Percentiles rank a stretch among this genome's conserved stretches.
phyloP scores from a whole-genome alignment of 345 rosid genomes.

The Aegle marmelos region DNA sequence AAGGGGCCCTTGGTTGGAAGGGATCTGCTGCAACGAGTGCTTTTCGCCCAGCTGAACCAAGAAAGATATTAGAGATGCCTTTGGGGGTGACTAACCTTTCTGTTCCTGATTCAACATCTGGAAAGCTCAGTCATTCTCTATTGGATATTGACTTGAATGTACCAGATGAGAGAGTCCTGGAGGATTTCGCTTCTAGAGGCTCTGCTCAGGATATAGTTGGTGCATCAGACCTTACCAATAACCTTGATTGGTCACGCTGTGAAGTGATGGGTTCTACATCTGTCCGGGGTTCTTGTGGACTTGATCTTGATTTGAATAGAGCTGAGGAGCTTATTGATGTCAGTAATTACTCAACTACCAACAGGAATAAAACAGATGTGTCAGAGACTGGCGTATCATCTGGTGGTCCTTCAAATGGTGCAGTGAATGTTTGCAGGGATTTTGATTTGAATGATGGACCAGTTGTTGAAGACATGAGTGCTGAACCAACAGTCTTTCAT shows the following conservation, averaged over 20 bases:
- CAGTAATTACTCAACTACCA: conserved; percentile 32
- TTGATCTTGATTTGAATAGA: conserved; percentile 83
- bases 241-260: conserved; percentile 25
- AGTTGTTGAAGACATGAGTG: conserved; percentile 44
- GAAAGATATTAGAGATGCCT: conserved; percentile 50
- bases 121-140: conserved; percentile 44
- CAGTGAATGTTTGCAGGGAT: conserved; percentile 44
- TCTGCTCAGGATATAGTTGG: conserved; percentile 33
- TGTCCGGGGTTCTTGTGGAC: conserved; percentile 52
- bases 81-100: conserved; percentile 26
- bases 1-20: conserved; percentile 84
- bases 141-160: conserved; percentile 86
- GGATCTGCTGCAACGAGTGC: conserved; percentile 99
- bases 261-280: conserved; percentile 30
- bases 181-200: conserved; percentile 56
- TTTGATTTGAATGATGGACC: conserved; percentile 94
- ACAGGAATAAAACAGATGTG: conserved; percentile 35
- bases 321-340: conserved; percentile 59
- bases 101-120: conserved; percentile 35
- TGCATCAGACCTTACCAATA: conserved; percentile 24
- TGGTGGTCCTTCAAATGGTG: conserved; percentile 33
- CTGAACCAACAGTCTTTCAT: conserved; percentile 43
- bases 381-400: conserved; percentile 28
- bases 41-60: conserved; percentile 91
- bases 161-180: conserved; percentile 68